Evolutionary conservation across 2,329 filamentous ascomycete species (phyloP), one percentile per base, ranked within the genome.

Genomic region (Monosporascus sp.): DNA sequence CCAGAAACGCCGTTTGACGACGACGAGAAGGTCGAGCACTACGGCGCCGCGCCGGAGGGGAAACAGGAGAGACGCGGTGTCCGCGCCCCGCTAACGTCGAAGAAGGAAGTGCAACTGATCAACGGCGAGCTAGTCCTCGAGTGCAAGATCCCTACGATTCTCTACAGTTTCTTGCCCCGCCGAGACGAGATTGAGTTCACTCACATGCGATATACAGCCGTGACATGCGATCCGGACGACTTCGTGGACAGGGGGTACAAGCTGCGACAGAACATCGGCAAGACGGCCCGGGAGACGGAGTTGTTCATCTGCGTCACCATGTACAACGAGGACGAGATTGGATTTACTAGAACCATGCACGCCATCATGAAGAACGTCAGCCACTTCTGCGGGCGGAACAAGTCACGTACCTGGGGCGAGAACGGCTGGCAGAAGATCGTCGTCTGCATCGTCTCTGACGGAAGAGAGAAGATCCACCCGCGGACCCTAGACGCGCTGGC

Each of bases 341-440:
- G 97, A 54, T 97, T 99, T 68, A 91, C 94, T 24, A 85, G 94
- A 42, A 97, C 94, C 5, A 90, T 99, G 90, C 89, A 86, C 48
- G 94, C 94, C 70, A 91, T 99, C 5, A 93, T 97, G 78, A 97
- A 99, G 76, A 99, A 99, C 70, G 90, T 99, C 61, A 93, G 97
- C 70, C 92, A 93, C 77, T 97, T 99, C 89, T 97, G 94, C 72
- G 90, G 89, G 55, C 84, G 93, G 48, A 90, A 86, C 46, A 90
- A 88, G 68, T 96, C 91, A 73, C 96, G 96, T 74, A 97, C 93
- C 1, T 99, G 94, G 94, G 94, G 94, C 60, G 94, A 95, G 70
- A 90, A 96, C 64, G 92, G 93, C 5, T 99, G 94, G 94, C 97
- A 99, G 77, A 99, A 99, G 78, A 97, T 99, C 63, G 94, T 99